Conservation (phyloP, 2,329 filamentous ascomycete genomes). For the Aureobasidium sp. region DNA sequence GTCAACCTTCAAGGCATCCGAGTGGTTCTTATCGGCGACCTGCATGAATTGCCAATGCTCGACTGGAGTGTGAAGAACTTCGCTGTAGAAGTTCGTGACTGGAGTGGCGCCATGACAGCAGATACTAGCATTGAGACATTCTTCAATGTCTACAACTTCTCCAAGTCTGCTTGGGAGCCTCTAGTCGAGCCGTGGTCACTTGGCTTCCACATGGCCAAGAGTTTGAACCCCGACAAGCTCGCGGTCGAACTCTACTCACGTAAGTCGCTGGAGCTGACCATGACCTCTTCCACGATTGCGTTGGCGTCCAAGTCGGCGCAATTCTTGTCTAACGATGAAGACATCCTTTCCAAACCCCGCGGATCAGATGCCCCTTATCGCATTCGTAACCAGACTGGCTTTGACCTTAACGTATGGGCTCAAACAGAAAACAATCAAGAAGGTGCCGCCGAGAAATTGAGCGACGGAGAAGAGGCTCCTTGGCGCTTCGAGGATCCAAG, state of each 20-base stretch:
- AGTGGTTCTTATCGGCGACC: conserved; percentile 87
- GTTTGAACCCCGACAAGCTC: conserved; percentile 66
- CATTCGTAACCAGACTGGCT: conserved; percentile 93
- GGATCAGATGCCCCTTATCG: conserved; percentile 87
- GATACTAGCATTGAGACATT: conserved; percentile 90
- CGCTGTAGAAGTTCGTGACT: conserved; percentile 76
- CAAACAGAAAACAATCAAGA: conserved; percentile 65
- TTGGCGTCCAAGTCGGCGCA: conserved; percentile 87
- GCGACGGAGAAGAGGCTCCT: conserved; percentile 82
- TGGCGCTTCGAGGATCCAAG: conserved; percentile 98
- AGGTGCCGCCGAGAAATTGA: conserved; percentile 67
- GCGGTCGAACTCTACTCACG: conserved; percentile 82
- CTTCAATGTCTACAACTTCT: conserved; percentile 97
- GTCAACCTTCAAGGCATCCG: conserved; percentile 81
- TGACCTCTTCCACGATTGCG: conserved; percentile 91
- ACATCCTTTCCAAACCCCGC: conserved; percentile 87
- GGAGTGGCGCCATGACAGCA: conserved; percentile 80
- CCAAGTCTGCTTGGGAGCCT: conserved; percentile 97
- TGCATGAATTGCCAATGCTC: conserved; percentile 90
- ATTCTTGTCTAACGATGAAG: conserved; percentile 80
- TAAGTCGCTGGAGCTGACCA: conserved; percentile 82
- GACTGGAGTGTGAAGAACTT: conserved; percentile 93
- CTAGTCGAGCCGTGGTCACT: conserved; percentile 93
- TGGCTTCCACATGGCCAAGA: conserved; percentile 80
- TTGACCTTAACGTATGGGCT: conserved; percentile 77